phyloP scores from a whole-genome alignment of 1,139 yeast species.

The Saccharomyces hybrid region DNA sequence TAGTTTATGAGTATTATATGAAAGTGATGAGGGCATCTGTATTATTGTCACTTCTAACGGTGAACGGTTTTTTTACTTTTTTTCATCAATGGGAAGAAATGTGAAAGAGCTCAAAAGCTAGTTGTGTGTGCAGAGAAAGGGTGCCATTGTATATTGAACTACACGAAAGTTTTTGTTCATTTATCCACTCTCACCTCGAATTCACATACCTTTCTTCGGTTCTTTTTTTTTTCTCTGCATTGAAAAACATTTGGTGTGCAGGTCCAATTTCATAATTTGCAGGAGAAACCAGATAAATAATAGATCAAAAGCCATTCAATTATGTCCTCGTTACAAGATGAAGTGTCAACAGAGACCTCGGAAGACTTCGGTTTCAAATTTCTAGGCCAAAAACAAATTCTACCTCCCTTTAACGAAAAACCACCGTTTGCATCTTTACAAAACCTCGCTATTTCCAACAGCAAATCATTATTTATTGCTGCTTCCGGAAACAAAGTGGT shows the following conservation, averaged over 20 bases:
- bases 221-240: neutral
- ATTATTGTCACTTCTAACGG: neutral
- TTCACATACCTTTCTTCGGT: neutral
- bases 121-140: neutral
- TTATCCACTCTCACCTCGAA: neutral
- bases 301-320: neutral
- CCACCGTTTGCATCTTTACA: constrained; percentile 27
- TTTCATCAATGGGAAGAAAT: neutral
- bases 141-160: neutral
- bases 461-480: constrained; percentile 25
- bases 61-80: neutral
- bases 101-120: neutral
- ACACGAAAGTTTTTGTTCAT: neutral
- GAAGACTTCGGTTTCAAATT: constrained; percentile 37
- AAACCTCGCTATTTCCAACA: constrained; percentile 23
- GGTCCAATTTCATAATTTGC: neutral
- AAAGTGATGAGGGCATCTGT: too few relatives aligned
- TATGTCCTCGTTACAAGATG: constrained; percentile 19
- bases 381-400: constrained; percentile 29
- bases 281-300: neutral
- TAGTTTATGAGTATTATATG: too few relatives aligned
- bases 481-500: constrained; percentile 27
- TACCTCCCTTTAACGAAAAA: constrained; percentile 29
- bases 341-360: constrained; percentile 24
- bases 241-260: neutral